phyloP scores from a whole-genome alignment of 192 early-diverging fungal species.

The Dispira simplex region DNA sequence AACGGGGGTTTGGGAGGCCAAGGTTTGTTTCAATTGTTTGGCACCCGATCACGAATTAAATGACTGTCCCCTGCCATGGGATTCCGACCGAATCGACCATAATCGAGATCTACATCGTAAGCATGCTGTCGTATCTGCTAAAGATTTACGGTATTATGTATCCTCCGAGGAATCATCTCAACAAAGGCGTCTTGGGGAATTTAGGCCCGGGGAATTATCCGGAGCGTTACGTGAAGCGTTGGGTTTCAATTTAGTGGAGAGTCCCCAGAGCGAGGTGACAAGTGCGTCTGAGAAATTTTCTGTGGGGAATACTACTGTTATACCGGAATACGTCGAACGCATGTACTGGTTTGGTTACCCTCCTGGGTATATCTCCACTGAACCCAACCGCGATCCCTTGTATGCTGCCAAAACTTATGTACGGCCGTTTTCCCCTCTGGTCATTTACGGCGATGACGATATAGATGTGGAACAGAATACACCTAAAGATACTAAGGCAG shows the following conservation, averaged over 20 bases:
- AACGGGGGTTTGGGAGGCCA: neutral
- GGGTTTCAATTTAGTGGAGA: neutral
- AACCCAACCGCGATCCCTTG: neutral
- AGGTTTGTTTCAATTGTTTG: slow-evolving; percentile 1
- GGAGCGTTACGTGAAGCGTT: neutral
- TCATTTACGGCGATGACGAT: neutral
- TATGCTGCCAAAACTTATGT: neutral
- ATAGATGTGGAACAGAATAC: neutral
- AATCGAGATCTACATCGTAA: neutral
- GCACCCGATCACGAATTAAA: neutral
- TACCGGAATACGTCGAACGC: neutral
- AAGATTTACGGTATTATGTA: neutral
- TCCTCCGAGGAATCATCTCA: neutral
- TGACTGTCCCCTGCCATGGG: neutral
- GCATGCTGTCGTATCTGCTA: neutral
- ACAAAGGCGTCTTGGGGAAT: neutral
- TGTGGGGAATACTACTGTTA: neutral
- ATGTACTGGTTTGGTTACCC: slow-evolving; percentile 4
- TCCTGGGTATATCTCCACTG: neutral
- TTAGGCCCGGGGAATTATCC: neutral
- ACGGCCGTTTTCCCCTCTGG: neutral
- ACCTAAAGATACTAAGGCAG: too few species aligned
- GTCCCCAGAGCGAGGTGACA: neutral
- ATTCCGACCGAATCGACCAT: neutral
- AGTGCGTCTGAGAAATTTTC: neutral